These are phyloP conservation scores for Phaeosphaeriaceae sp. DNA, from an alignment of 2,329 filamentous ascomycete species.

Conservation along the genomic window DNA sequence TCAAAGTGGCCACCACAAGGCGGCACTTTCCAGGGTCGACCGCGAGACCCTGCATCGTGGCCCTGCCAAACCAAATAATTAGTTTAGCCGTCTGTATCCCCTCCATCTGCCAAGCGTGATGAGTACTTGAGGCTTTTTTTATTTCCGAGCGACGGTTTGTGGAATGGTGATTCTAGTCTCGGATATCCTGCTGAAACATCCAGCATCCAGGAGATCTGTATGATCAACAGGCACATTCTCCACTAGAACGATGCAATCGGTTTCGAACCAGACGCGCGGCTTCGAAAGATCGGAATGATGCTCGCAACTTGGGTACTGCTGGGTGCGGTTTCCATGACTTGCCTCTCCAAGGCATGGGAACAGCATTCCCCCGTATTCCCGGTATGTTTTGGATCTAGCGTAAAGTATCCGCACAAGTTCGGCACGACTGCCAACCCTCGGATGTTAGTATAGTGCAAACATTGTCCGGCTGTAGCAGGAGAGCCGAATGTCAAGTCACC, in stretches of 20 bases:
- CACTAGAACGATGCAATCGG: conserved; percentile 20
- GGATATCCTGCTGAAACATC: neutral
- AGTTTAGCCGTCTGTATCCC: conserved; percentile 24
- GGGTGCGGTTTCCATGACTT: neutral
- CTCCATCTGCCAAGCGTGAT: conserved; percentile 3
- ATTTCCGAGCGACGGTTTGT: conserved; percentile 18
- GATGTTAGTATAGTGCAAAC: neutral
- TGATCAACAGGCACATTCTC: conserved; percentile 32
- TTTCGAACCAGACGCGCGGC: conserved; percentile 30
- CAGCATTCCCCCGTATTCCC: conserved; percentile 12
- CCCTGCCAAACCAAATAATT: conserved; percentile 16
- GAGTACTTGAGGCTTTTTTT: conserved; percentile 17
- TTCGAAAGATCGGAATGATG: conserved; percentile 17
- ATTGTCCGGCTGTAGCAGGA: conserved; percentile 5
- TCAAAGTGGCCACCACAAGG: neutral
- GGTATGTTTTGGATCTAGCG: conserved; percentile 1
- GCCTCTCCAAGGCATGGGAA: neutral
- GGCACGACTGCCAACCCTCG: neutral
- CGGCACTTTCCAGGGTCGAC: conserved; percentile 9
- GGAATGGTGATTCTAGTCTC: neutral
- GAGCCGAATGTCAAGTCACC: conserved; percentile 7
- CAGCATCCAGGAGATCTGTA: conserved; percentile 12
- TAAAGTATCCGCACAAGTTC: conserved; percentile 5
- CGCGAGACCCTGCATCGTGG: conserved; percentile 29
- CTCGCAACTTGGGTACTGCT: conserved; percentile 2